Conservation (phyloP, 768 basidiomycete species). For the Tricholoma saponaceum region DNA sequence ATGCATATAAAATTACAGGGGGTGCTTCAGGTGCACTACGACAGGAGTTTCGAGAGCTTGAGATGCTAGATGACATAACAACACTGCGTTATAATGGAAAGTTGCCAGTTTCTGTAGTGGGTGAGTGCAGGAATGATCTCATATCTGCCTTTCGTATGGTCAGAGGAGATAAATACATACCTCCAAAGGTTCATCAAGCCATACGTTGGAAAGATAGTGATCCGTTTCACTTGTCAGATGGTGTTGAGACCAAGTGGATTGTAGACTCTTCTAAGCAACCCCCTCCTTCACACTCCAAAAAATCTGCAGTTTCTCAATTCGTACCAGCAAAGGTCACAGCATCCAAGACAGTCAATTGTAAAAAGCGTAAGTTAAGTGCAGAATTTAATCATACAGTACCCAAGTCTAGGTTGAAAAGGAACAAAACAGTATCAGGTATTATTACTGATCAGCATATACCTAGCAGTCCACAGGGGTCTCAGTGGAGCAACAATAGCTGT, state of each 20-base stretch:
- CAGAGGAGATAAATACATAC: constrained; percentile 2
- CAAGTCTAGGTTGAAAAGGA: neutral
- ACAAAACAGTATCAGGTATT: neutral
- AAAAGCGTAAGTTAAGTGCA: neutral
- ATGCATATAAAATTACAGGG: constrained; percentile 18
- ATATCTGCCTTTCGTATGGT: neutral
- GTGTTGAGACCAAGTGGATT: neutral
- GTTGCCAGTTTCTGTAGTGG: constrained; percentile 6
- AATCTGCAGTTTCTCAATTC: neutral
- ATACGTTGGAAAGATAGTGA: constrained; percentile 1
- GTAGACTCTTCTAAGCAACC: neutral
- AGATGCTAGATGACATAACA: constrained; percentile 33
- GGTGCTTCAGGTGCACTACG: constrained; percentile 21
- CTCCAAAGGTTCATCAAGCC: constrained; percentile 2
- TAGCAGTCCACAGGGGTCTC: neutral
- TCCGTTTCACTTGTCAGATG: constrained; percentile 1
- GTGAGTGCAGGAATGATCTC: constrained; percentile 5
- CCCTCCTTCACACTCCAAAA: neutral
- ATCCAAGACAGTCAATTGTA: neutral
- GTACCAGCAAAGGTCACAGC: neutral
- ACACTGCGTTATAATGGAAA: constrained; percentile 14
- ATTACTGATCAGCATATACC: neutral
- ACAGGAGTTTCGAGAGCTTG: constrained; percentile 30
- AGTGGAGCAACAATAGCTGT: constrained; percentile 5
- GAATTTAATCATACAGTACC: neutral